phyloP scores from a whole-genome alignment of 768 basidiomycete genomes.

The Agaricus bisporus region DNA sequence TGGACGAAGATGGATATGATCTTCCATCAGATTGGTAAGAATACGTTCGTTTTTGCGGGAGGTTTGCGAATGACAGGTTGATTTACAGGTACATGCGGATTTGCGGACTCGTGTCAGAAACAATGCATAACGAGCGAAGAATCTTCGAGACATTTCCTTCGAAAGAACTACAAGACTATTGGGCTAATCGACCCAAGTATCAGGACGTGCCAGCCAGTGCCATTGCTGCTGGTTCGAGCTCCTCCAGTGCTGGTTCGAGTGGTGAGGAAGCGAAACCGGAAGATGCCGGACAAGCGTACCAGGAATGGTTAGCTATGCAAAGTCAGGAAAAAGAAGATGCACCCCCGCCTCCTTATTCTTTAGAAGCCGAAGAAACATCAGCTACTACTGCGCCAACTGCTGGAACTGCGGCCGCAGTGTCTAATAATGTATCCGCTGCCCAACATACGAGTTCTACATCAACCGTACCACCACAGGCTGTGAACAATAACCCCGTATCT shows the following conservation, averaged over 20 bases:
- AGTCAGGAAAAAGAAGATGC: constrained; percentile 41
- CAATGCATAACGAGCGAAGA: constrained; percentile 55
- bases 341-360: constrained; percentile 67
- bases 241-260: constrained; percentile 4
- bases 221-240: constrained; percentile 26
- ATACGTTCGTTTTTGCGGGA: background rate
- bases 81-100: constrained; percentile 68
- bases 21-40: constrained; percentile 72
- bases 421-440: background rate
- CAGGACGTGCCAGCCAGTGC: constrained; percentile 33
- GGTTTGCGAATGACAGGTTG: background rate
- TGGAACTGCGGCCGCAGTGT: background rate
- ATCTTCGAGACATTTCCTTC: constrained; percentile 59
- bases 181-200: constrained; percentile 55
- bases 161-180: constrained; percentile 73
- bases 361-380: constrained; percentile 36
- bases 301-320: constrained; percentile 42
- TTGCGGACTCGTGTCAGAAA: constrained; percentile 66
- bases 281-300: constrained; percentile 28
- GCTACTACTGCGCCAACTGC: constrained; percentile 8
- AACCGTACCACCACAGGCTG: background rate
- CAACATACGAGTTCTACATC: constrained; percentile 6
- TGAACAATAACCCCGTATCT: background rate
- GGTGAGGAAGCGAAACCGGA: constrained; percentile 1
- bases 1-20: constrained; percentile 75